Evolutionary conservation across 441 rosid genomes (phyloP), one percentile per base, ranked within the genome.

Genomic region (Jatropha multifida): DNA sequence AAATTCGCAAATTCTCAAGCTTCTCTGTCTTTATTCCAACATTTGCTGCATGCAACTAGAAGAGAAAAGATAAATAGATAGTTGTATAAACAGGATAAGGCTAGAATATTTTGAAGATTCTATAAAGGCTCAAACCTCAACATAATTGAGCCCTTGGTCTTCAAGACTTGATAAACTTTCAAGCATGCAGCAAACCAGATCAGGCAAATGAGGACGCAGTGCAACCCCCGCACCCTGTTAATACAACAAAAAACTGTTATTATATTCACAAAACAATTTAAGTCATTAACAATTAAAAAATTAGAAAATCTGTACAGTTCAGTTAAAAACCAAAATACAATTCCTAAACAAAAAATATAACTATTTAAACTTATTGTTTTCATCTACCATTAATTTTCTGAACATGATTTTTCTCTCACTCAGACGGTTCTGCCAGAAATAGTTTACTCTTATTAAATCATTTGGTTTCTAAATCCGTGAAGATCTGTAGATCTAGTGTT

Each of bases 101-200:
- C 74, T 37, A 69, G 55, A 46, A 63, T 48, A 42, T 71, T 70
- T 40, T 65, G 4, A 69, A 74, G 76, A 73, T 59, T 65, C 17
- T n/a, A 65, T 65, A 72, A 44, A 55, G 55, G 62, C 76, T 65
- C 81, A 82, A 81, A 96, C 99, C 99, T 94, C 99, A 72, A 94
- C 94, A 78, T 96, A 94, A 86, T 96, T 96, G 78, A 96, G 99
- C 78, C 94, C 90, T 87, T 94, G 99, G 82, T 96, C 97, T 86
- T 96, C 99, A 81, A 96, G 97, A 86, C 98, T 94, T 71, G 99
- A 94, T 81, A 96, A 89, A 85, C 99, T 90, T 91, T 96, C 99
- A 86, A 96, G 88, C 99, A 94, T 96, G 88, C 99, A 96, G 72
- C 96, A 96, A 68, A 96, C 97, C 78, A 96, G 83, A 81, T 96